Base-by-base conservation (phyloP, 495 filamentous ascomycete species). In the Polyplosphaeria fusca region DNA sequence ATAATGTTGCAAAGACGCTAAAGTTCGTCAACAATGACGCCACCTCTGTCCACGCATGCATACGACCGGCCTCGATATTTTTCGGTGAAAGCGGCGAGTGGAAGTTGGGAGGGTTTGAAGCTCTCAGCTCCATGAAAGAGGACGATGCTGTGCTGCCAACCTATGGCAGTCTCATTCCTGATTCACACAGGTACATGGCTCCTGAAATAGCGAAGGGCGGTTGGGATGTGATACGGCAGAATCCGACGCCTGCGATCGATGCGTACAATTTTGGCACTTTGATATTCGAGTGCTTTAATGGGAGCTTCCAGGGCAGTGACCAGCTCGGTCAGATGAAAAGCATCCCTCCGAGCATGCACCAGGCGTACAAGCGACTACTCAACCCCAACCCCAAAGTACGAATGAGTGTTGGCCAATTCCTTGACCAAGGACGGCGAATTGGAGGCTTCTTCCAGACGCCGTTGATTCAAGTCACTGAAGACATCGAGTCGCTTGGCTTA, bases 11-110 rank as follows among this genome's bases (percentile, higher is more conserved):
- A 67, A 87, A 88, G 70, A 96, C 93, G 0, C 71, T 97, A 38
- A 94, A 92, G 66, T 98, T 98, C 64, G 88, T 98, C 64, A 96
- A 97, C 65, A 86, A 88, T 30, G 94, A 97, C 61, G 93, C 92
- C 1, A 77, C 85, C 3, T 95, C 90, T 0, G 82, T 97, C 3
- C 93, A 98, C 64, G 93, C 91, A 32, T 88, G 80, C 56, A 76
- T 97, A 24, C 81, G 88, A 49, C 83, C 86, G 19, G 87, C 88
- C 1, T 95, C 92, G 0, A 79, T 98, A 60, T 97, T 86, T 67
- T 88, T 85, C 13, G 87, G 89, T 69, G 91, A 97, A 68, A 96
- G 93, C 71, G 93, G 93, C 25, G 93, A 97, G 69, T 98, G 93
- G 93, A 96, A 93, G 69, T 73, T 98, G 2, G 90, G 87, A 3